These are phyloP conservation scores for Penicillium sp. DNA, from an alignment of 2,329 filamentous ascomycete genomes.

Conservation along the genomic window DNA sequence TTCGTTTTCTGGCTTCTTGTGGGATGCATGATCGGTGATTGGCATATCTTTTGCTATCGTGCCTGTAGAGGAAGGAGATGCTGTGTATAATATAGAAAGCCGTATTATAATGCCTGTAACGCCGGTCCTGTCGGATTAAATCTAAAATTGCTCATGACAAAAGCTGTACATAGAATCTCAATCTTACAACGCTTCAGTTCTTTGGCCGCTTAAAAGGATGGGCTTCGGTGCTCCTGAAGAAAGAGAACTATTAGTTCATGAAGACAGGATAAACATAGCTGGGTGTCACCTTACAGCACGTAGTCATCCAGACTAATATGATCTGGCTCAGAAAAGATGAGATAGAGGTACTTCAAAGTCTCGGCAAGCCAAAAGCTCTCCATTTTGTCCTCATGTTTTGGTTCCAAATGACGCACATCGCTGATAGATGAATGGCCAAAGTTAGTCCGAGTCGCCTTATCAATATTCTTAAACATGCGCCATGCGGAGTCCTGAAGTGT, in stretches of 20 bases:
- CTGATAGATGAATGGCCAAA: conserved; percentile 45
- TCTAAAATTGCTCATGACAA: neutral
- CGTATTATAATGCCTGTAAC: neutral
- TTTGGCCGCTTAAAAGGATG: conserved; percentile 37
- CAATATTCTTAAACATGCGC: conserved; percentile 51
- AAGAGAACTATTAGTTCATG: conserved; percentile 1
- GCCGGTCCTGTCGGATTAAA: neutral
- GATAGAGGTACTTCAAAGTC: conserved; percentile 47
- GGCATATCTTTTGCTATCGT: neutral
- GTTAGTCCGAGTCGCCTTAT: conserved; percentile 43
- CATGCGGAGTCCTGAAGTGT: conserved; percentile 47
- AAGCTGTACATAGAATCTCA: neutral
- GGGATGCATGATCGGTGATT: no score
- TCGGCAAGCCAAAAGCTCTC: conserved; percentile 49
- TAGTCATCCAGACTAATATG: conserved; percentile 44
- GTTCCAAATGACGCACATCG: conserved; percentile 38
- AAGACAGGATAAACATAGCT: neutral
- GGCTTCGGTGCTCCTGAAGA: conserved; percentile 40
- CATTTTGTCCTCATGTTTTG: conserved; percentile 40
- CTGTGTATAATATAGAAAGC: neutral
- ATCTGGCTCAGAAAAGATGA: conserved; percentile 44
- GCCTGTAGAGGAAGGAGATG: neutral
- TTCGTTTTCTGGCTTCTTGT: neutral
- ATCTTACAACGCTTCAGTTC: neutral
- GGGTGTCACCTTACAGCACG: conserved; percentile 36